Percentiles rank a stretch among this genome's conserved stretches.
Evolutionary conservation across 2,329 filamentous ascomycete species (phyloP).

Genomic region (Ophiostoma sp.): DNA sequence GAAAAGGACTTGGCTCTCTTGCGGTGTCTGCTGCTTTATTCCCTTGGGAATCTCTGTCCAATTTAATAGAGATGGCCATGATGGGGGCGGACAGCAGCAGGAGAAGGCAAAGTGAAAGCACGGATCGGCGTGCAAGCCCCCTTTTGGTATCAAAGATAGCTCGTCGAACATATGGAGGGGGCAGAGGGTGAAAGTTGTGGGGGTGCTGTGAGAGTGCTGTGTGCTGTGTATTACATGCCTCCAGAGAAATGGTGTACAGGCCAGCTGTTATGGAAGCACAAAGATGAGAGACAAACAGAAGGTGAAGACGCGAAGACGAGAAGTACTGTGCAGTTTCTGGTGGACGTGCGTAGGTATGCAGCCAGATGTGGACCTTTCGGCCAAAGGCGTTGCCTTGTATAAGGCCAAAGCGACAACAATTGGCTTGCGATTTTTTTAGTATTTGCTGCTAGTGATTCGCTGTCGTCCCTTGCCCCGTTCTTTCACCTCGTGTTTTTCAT

Average conservation of each 20-base stretch:
- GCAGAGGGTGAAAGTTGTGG: neutral
- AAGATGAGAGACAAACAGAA: neutral
- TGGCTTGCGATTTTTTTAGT: neutral
- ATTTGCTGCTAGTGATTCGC: neutral
- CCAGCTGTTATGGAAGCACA: neutral
- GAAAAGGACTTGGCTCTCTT: neutral
- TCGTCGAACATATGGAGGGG: neutral
- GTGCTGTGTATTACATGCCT: neutral
- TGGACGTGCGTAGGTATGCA: neutral
- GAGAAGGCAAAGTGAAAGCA: neutral
- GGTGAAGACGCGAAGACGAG: neutral
- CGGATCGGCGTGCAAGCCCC: constrained; percentile 15
- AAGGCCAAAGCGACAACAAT: neutral
- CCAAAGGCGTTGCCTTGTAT: neutral
- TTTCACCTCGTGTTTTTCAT: neutral
- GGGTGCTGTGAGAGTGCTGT: neutral
- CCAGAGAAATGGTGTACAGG: neutral
- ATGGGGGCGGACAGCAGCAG: neutral
- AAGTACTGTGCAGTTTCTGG: neutral
- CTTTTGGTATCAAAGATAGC: constrained; percentile 20
- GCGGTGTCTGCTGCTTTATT: neutral
- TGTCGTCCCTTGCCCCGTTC: neutral
- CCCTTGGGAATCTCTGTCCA: neutral
- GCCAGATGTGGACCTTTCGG: neutral
- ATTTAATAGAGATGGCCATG: neutral